Conservation (phyloP, 306 rosid genomes). For the Inga laurina region DNA sequence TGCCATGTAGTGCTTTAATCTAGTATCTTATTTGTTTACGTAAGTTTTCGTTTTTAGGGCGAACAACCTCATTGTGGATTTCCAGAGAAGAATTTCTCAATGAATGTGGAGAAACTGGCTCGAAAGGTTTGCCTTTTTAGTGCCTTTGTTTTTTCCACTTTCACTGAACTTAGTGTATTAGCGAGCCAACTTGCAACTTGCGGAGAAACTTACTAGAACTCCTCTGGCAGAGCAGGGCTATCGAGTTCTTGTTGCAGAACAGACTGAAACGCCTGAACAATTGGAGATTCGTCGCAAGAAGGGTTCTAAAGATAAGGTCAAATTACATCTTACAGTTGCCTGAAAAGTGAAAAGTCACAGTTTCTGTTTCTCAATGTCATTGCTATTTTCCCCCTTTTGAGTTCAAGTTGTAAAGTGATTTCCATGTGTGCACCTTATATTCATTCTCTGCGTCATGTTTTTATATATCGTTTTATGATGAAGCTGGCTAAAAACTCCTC, state of each 20-base stretch:
- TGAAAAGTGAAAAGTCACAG: constrained; percentile 11
- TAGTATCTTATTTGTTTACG: constrained; percentile 20
- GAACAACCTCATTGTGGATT: constrained; percentile 99
- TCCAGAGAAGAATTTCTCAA: constrained; percentile 88
- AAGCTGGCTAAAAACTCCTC: neutral
- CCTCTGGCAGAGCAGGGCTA: constrained; percentile 64
- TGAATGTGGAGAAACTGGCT: constrained; percentile 84
- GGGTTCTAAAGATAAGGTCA: constrained; percentile 90
- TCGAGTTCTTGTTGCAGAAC: constrained; percentile 93
- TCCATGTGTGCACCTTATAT: neutral
- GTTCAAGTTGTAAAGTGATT: neutral
- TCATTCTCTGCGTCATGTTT: neutral
- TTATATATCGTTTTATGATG: neutral
- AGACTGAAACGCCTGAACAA: constrained; percentile 98
- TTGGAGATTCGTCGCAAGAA: constrained; percentile 85
- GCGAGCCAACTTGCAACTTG: constrained; percentile 23
- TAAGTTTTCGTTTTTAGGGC: constrained; percentile 56
- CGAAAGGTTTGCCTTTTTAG: constrained; percentile 69
- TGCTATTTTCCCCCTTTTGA: neutral
- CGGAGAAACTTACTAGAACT: constrained; percentile 40
- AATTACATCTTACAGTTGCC: constrained; percentile 8
- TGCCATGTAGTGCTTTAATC: neutral
- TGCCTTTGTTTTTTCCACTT: constrained; percentile 6
- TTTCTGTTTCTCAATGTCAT: constrained; percentile 8
- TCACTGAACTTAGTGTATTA: constrained; percentile 15